Evolutionary conservation across 768 basidiomycete species (phyloP).

Genomic region (Rhizopogon vesiculosus): DNA sequence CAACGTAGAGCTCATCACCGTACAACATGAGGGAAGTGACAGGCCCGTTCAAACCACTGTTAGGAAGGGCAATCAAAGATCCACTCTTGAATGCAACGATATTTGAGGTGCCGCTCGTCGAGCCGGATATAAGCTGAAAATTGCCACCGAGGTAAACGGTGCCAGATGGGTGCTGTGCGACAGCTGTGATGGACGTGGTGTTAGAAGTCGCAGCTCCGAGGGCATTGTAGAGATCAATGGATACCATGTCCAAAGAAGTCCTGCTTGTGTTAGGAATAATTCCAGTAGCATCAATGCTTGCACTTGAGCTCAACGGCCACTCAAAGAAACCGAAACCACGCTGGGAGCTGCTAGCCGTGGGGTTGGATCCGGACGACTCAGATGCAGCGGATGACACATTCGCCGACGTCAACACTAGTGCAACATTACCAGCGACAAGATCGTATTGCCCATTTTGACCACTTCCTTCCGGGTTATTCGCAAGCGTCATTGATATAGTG

Average conservation of each 20-base stretch:
- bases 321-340: slow-evolving; percentile 85
- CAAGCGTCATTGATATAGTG: slow-evolving; percentile 72
- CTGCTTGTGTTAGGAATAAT: slow-evolving; percentile 63
- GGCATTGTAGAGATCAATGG: slow-evolving; percentile 55
- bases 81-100: slow-evolving; percentile 68
- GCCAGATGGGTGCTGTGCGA: slow-evolving; percentile 64
- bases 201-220: slow-evolving; percentile 43
- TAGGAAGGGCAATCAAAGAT: slow-evolving; percentile 45
- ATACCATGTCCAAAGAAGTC: slow-evolving; percentile 62
- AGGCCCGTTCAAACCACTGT: slow-evolving; percentile 74
- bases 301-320: slow-evolving; percentile 57
- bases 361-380: slow-evolving; percentile 21
- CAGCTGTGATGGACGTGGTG: slow-evolving; percentile 42
- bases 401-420: slow-evolving; percentile 67
- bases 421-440: slow-evolving; percentile 83
- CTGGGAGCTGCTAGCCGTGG: slow-evolving; percentile 31
- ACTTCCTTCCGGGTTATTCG: slow-evolving; percentile 54
- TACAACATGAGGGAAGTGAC: slow-evolving; percentile 65
- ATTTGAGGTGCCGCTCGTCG: slow-evolving; percentile 58
- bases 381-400: slow-evolving; percentile 35
- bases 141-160: slow-evolving; percentile 70
- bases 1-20: slow-evolving; percentile 70
- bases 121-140: slow-evolving; percentile 58
- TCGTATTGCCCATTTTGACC: slow-evolving; percentile 69
- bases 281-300: slow-evolving; percentile 53